phyloP scores from a whole-genome alignment of 257 asterid genomes.

The Scutellaria baicalensis region DNA sequence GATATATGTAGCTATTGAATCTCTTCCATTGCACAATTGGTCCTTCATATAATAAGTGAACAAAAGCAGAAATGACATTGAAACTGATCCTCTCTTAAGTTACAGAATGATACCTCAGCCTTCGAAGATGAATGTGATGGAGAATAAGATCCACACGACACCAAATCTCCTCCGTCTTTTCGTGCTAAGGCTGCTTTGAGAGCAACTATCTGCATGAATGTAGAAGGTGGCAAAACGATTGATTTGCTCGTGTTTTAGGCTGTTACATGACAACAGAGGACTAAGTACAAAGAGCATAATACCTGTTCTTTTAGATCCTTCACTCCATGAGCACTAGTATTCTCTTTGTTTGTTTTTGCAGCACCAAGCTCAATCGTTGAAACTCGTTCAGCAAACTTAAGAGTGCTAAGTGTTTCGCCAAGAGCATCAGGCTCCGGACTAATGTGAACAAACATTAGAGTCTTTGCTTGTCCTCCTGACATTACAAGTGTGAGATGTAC shows the following conservation, averaged over 20 bases:
- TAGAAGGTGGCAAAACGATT: neutral
- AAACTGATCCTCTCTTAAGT: neutral
- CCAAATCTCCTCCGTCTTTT: conserved; percentile 43
- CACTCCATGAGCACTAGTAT: conserved; percentile 15
- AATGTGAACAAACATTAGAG: conserved; percentile 64
- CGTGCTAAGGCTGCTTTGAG: conserved; percentile 71
- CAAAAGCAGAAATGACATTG: too few relatives aligned
- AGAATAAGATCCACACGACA: conserved; percentile 35
- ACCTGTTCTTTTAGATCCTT: conserved; percentile 56
- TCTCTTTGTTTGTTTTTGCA: conserved; percentile 40
- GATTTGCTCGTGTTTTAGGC: neutral
- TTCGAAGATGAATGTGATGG: conserved; percentile 40
- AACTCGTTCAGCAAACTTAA: conserved; percentile 63
- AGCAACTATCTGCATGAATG: conserved; percentile 43
- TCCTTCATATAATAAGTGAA: too few relatives aligned
- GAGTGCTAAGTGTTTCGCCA: conserved; percentile 53
- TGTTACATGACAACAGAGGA: neutral
- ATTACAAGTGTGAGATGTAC: neutral
- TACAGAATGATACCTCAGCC: conserved; percentile 19
- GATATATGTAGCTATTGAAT: too few relatives aligned
- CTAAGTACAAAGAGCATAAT: neutral
- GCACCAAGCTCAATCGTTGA: conserved; percentile 52
- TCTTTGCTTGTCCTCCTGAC: conserved; percentile 66
- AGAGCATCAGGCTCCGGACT: conserved; percentile 48
- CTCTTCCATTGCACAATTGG: too few relatives aligned